A percentile compares a stretch with the other conserved stretches of the same genome.
Conservation (phyloP, 306 rosid species). For the Cicer arietinum region DNA sequence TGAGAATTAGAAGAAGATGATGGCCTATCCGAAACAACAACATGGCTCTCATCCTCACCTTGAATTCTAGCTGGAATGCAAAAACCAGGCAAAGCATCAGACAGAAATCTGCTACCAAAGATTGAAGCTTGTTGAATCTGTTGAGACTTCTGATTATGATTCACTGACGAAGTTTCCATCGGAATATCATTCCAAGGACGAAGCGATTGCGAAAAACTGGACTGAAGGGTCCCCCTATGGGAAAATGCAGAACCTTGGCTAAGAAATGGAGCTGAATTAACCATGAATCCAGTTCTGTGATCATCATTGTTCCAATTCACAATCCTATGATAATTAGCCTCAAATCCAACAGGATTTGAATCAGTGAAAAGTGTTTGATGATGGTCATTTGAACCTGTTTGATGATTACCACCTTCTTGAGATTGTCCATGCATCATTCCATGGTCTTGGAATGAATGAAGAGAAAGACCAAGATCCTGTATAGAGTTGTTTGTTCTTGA, state of each 20-base stretch:
- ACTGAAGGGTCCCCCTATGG: slow-evolving; percentile 97
- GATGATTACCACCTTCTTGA: slow-evolving; percentile 27
- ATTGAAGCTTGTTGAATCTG: slow-evolving; percentile 63
- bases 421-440: too few species aligned
- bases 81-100: slow-evolving; percentile 60
- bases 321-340: slow-evolving; percentile 60
- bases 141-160: slow-evolving; percentile 52
- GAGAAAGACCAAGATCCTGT: slow-evolving; percentile 80
- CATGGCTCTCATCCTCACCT: slow-evolving; percentile 57
- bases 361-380: slow-evolving; percentile 51
- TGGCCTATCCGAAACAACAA: slow-evolving; percentile 56
- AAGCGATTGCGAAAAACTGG: slow-evolving; percentile 73
- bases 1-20: slow-evolving; percentile 72
- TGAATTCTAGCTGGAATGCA: slow-evolving; percentile 70
- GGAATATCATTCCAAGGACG: slow-evolving; percentile 71
- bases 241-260: slow-evolving; percentile 61
- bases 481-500: slow-evolving; percentile 52
- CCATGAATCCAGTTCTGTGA: slow-evolving; percentile 51
- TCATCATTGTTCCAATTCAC: slow-evolving; percentile 59
- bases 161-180: slow-evolving; percentile 52
- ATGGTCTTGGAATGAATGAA: slow-evolving; percentile 70
- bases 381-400: slow-evolving; percentile 45
- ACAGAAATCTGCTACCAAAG: slow-evolving; percentile 63
- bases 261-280: slow-evolving; percentile 52
- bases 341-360: slow-evolving; percentile 56